phyloP scores from a whole-genome alignment of 2,329 filamentous ascomycete genomes.

The Orbilia brochopaga region DNA sequence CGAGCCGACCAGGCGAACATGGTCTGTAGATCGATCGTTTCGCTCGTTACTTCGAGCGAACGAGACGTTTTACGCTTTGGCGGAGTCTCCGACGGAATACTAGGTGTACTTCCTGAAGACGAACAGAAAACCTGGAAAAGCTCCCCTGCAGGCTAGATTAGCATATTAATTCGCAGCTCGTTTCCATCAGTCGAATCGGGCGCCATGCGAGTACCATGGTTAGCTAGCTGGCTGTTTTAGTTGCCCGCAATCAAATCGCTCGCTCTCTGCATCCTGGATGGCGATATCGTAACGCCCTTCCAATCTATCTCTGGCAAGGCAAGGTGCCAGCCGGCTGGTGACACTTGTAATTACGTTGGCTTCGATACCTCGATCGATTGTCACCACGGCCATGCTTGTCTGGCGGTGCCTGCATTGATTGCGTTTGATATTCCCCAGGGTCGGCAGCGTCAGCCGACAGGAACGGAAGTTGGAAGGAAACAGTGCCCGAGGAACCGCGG shows the following conservation, averaged over 20 bases:
- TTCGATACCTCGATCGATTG: not conserved
- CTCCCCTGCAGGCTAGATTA: slow-evolving; percentile 24
- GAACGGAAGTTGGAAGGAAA: slow-evolving; percentile 9
- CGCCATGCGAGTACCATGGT: not conserved
- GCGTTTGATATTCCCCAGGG: not conserved
- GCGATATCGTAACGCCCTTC: not conserved
- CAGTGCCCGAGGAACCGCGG: slow-evolving; percentile 24
- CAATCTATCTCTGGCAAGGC: slow-evolving; percentile 1
- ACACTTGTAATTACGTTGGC: not conserved
- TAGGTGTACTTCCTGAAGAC: not conserved
- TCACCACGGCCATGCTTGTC: not conserved
- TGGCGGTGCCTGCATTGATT: not conserved
- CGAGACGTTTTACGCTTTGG: slow-evolving; percentile 30
- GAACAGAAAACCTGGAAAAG: slow-evolving; percentile 26
- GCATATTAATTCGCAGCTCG: slow-evolving; percentile 26
- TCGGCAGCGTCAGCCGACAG: not conserved
- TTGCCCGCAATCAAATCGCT: not conserved
- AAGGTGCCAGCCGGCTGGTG: not conserved
- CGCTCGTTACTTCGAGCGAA: slow-evolving; percentile 11
- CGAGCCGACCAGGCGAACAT: slow-evolving; percentile 30
- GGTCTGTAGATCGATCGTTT: slow-evolving; percentile 27
- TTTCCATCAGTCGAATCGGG: slow-evolving; percentile 38
- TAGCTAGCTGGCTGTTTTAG: not conserved
- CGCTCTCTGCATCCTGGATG: not conserved
- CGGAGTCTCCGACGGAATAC: slow-evolving; percentile 39